phyloP scores from a whole-genome alignment of 148 eudicot species.

The Dysphania ambrosioides region DNA sequence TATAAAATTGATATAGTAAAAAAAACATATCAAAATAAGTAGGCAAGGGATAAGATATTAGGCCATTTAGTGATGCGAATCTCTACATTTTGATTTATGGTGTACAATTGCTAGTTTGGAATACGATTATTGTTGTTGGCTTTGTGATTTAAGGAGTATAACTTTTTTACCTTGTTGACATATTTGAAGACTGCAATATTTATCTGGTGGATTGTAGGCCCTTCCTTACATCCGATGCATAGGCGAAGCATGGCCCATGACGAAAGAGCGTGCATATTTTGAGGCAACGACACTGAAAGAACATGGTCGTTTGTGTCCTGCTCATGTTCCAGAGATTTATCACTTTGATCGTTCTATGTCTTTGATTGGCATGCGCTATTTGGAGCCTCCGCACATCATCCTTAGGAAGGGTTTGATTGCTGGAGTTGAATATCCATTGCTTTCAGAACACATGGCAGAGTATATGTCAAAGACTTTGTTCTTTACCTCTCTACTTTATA shows the following conservation, averaged over 20 bases:
- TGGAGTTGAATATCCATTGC: background rate
- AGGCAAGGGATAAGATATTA: background rate
- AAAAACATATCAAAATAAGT: background rate
- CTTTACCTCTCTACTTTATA: background rate
- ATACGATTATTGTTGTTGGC: no score
- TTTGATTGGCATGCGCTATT: background rate
- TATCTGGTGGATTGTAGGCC: slow-evolving; percentile 61
- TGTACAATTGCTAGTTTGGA: no score
- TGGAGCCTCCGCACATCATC: background rate
- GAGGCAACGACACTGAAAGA: background rate
- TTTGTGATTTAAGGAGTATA: no score
- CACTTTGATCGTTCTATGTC: slow-evolving; percentile 33
- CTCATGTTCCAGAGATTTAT: background rate
- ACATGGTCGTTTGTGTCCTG: background rate
- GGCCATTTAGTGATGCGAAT: background rate
- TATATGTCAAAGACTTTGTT: background rate
- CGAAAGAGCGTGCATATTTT: slow-evolving; percentile 76
- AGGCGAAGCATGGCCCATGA: slow-evolving; percentile 95
- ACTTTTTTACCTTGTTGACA: no score
- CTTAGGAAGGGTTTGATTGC: background rate
- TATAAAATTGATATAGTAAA: no score
- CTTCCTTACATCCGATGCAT: slow-evolving; percentile 88
- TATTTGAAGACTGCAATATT: no score
- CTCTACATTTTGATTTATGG: background rate
- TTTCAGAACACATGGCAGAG: background rate